These are phyloP conservation scores for Starmerella sirachaensis DNA, from an alignment of 805 yeast genomes.

Conservation along the genomic window DNA sequence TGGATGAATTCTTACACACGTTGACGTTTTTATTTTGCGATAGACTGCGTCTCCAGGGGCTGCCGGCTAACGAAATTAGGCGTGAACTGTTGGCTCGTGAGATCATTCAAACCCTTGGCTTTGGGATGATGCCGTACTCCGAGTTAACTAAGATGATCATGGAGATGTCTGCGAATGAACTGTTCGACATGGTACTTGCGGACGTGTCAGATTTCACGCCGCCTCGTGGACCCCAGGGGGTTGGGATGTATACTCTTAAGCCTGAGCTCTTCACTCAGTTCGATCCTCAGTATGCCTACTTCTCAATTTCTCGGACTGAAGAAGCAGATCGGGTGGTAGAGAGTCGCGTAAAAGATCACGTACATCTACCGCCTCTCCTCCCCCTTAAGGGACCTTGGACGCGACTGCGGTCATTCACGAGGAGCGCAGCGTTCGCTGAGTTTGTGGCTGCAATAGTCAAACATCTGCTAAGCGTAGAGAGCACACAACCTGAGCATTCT, in stretches of 20 bases:
- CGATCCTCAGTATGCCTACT: constrained; percentile 76
- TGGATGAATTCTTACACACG: constrained; percentile 67
- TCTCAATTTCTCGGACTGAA: constrained; percentile 64
- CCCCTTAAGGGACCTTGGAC: constrained; percentile 27
- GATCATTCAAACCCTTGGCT: constrained; percentile 72
- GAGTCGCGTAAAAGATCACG: constrained; percentile 44
- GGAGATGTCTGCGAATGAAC: constrained; percentile 59
- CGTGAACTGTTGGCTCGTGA: constrained; percentile 49
- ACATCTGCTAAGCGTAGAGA: constrained; percentile 15
- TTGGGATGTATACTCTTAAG: constrained; percentile 59
- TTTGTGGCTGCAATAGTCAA: constrained; percentile 17
- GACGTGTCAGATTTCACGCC: constrained; percentile 50
- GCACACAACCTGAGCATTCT: constrained; percentile 38
- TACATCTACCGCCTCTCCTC: constrained; percentile 42
- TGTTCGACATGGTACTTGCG: constrained; percentile 51
- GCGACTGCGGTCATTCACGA: constrained; percentile 24
- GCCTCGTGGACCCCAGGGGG: constrained; percentile 46
- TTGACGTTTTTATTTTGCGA: constrained; percentile 60
- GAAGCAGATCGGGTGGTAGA: constrained; percentile 50
- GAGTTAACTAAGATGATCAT: constrained; percentile 59
- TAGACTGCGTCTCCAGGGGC: constrained; percentile 44
- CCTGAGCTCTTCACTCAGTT: constrained; percentile 40
- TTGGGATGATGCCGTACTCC: constrained; percentile 59
- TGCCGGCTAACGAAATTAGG: constrained; percentile 36
- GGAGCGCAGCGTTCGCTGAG: constrained; percentile 23